Evolutionary conservation across 192 early-diverging fungal species (phyloP), one percentile per base, ranked within the genome.

Genomic region (Linnemannia hyalina): DNA sequence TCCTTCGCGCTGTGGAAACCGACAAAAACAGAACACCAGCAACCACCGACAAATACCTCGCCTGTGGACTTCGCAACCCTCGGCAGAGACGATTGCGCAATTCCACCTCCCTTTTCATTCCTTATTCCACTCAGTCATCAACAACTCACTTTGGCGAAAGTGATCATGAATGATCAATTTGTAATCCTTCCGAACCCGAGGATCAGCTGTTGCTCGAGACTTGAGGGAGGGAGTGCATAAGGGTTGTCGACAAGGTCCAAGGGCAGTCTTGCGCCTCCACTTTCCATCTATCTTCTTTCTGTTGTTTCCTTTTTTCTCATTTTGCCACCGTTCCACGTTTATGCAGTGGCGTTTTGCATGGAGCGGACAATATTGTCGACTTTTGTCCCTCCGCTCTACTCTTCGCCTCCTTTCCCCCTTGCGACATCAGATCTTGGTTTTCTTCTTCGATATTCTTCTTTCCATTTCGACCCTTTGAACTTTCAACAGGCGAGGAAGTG

Each of bases 261-360:
- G 7, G 57, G 60, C 26, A 35, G 26, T 65, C n/a, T 32, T 32
- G 60, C 60, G 60, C 60, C 60, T 29, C 55, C 5, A 65, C 29
- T 32, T 65, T 71, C 70, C 22, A 38, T 20, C 70, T 41, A 38
- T 71, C 70, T 22, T 23, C 49, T 52, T 22, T 52, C 49, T 71
- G 18, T 42, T 26, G 6, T 41, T 71, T 9, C 40, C 18, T 42
- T n/a, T n/a, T 71, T 26, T 41, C 22, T 35, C 70, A 70, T 42
- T 71, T 42, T 71, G 38, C 70, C 70, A 71, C 70, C 70, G 41
- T 41, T 65, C 60, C 60, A 65, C 26, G 9, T 65, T 65, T 15
- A 32, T 29, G n/a, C 60, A 65, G 60, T 29, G 60, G 60, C 29
- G 60, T 65, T 65, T 52, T 63, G 29, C 26, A 65, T 65, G 26